phyloP scores from a whole-genome alignment of 2,329 filamentous ascomycete genomes.

The Colletotrichum lupini region DNA sequence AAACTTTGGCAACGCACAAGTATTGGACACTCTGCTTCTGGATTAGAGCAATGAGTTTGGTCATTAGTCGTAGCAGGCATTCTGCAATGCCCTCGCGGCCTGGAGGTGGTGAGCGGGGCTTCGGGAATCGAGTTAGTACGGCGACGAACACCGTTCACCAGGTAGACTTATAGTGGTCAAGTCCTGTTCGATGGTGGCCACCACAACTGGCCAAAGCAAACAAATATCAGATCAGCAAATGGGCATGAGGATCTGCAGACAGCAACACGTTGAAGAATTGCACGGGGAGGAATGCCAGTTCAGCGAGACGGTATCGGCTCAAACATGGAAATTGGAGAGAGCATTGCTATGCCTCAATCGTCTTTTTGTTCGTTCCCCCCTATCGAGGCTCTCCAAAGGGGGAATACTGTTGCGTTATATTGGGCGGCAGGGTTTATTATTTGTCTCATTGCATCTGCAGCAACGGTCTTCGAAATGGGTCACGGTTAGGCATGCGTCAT shows the following conservation, averaged over 20 bases:
- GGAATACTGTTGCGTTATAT: constrained; percentile 17
- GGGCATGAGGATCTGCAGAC: neutral
- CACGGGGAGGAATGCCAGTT: no score
- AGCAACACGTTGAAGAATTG: constrained; percentile 4
- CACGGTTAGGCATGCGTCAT: constrained; percentile 33
- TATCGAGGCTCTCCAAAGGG: constrained; percentile 3
- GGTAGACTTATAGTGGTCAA: neutral
- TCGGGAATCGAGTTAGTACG: constrained; percentile 16
- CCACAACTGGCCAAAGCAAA: neutral
- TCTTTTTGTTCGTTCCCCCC: constrained; percentile 9
- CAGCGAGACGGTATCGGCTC: neutral
- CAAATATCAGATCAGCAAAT: neutral
- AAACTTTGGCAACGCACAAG: constrained; percentile 8
- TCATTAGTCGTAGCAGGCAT: neutral
- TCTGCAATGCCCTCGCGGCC: neutral
- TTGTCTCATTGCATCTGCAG: constrained; percentile 35
- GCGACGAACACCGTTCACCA: constrained; percentile 11
- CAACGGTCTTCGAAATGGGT: constrained; percentile 33
- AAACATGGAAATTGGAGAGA: constrained; percentile 6
- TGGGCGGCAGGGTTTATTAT: constrained; percentile 30
- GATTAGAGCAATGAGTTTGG: constrained; percentile 6
- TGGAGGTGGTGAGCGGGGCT: neutral
- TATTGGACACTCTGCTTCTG: constrained; percentile 33
- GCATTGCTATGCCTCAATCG: constrained; percentile 4
- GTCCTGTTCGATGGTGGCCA: neutral